Percentiles rank a stretch among this genome's conserved stretches.
Conservation (phyloP, 805 yeast species). For the Cyberlindnera samutprakarnensis region DNA sequence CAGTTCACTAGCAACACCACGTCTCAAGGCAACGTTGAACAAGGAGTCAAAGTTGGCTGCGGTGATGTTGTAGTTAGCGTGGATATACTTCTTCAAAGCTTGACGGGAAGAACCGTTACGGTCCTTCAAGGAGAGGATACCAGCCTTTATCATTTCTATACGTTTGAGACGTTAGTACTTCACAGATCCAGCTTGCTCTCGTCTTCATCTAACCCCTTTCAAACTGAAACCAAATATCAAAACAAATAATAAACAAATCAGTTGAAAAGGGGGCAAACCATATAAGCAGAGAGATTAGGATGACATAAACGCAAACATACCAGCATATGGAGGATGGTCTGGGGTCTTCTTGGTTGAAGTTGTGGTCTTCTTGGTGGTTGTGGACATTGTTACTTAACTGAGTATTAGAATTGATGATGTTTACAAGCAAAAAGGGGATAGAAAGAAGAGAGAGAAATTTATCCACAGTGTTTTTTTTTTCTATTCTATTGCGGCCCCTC, state of each 20-base stretch:
- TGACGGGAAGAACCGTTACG: slow-evolving; percentile 82
- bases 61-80: slow-evolving; percentile 49
- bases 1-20: slow-evolving; percentile 72
- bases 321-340: slow-evolving; percentile 22
- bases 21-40: slow-evolving; percentile 71
- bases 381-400: slow-evolving; percentile 16
- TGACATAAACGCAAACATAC: slow-evolving; percentile 9
- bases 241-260: too few species aligned
- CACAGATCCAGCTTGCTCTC: too few species aligned
- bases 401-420: too few species aligned
- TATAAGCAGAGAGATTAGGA: not conserved
- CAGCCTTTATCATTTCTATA: slow-evolving; percentile 37
- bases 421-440: too few species aligned
- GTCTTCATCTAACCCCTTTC: not conserved
- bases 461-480: not conserved
- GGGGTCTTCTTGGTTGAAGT: slow-evolving; percentile 18
- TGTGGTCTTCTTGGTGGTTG: slow-evolving; percentile 9
- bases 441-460: not conserved
- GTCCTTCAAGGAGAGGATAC: slow-evolving; percentile 63
- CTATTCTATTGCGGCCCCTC: too few species aligned
- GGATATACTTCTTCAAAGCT: slow-evolving; percentile 78
- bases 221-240: not conserved
- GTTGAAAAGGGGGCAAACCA: not conserved
- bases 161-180: slow-evolving; percentile 5
- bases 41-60: slow-evolving; percentile 64